Percentiles rank a stretch among this genome's conserved stretches.
These are phyloP conservation scores for Rhodotorula toruloides DNA, from an alignment of 768 basidiomycete species.

Conservation along the genomic window DNA sequence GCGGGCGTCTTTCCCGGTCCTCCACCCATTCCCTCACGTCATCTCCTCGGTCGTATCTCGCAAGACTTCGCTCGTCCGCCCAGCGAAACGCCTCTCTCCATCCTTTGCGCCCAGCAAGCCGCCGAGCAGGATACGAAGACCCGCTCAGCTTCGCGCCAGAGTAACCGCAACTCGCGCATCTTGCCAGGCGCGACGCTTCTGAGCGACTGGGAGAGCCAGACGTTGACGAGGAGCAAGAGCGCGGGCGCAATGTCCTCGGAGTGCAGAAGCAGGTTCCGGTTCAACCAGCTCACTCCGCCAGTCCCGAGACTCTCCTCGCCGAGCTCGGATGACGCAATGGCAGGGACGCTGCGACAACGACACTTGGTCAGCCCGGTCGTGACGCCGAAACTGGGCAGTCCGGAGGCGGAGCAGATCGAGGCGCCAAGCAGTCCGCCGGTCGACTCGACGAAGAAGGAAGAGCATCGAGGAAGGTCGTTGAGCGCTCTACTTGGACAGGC, in stretches of 20 bases:
- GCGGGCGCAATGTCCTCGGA: neutral
- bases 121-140: neutral
- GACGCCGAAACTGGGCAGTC: neutral
- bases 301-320: neutral
- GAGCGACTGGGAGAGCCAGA: neutral
- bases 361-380: conserved; percentile 7
- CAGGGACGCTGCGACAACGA: neutral
- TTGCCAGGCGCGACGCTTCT: conserved; percentile 21
- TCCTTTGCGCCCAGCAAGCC: neutral
- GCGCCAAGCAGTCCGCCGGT: neutral
- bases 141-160: neutral
- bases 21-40: neutral
- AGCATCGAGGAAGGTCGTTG: neutral
- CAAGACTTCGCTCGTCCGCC: neutral
- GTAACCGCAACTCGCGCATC: conserved; percentile 17
- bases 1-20: neutral
- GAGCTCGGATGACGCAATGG: neutral
- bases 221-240: neutral
- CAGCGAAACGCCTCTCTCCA: neutral
- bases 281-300: neutral
- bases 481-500: neutral
- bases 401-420: neutral
- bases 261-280: neutral
- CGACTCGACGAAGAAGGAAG: neutral
- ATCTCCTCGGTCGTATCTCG: neutral